Evolutionary conservation across 192 early-diverging fungal species (phyloP).

Genomic region (Rhizophlyctis rosea): DNA sequence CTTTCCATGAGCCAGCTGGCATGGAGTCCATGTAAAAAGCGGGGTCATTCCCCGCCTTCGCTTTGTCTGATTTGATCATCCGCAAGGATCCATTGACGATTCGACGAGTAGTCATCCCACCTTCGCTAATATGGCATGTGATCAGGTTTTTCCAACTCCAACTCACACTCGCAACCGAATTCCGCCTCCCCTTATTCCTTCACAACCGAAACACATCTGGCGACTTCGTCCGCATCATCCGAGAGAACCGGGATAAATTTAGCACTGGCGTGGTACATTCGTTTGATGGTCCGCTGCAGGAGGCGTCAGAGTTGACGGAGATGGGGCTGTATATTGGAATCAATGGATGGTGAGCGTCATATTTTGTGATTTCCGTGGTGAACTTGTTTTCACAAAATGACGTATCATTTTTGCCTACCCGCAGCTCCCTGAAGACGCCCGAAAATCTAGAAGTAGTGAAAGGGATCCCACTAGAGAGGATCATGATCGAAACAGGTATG

Average conservation of each 20-base stretch:
- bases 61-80: too few species aligned
- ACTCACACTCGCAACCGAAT: slow-evolving; percentile 70
- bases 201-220: slow-evolving; percentile 81
- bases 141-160: slow-evolving; percentile 66
- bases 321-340: slow-evolving; percentile 88
- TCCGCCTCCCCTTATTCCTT: slow-evolving; percentile 85
- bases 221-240: slow-evolving; percentile 70
- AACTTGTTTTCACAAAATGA: too few species aligned
- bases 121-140: not conserved
- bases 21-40: too few species aligned
- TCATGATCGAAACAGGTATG: slow-evolving; percentile 88
- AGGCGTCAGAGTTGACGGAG: slow-evolving; percentile 54
- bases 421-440: slow-evolving; percentile 73
- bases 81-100: too few species aligned
- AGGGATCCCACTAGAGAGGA: slow-evolving; percentile 68
- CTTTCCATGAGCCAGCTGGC: too few species aligned
- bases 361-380: not conserved
- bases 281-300: slow-evolving; percentile 73
- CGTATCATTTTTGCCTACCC: not conserved
- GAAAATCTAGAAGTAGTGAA: slow-evolving; percentile 72
- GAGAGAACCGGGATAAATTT: slow-evolving; percentile 58
- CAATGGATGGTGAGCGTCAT: slow-evolving; percentile 70
- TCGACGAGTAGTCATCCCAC: not conserved
- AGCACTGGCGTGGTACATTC: slow-evolving; percentile 83
- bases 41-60: too few species aligned